These are phyloP conservation scores for Adansonia grandidieri DNA, from an alignment of 441 rosid species.

Conservation along the genomic window DNA sequence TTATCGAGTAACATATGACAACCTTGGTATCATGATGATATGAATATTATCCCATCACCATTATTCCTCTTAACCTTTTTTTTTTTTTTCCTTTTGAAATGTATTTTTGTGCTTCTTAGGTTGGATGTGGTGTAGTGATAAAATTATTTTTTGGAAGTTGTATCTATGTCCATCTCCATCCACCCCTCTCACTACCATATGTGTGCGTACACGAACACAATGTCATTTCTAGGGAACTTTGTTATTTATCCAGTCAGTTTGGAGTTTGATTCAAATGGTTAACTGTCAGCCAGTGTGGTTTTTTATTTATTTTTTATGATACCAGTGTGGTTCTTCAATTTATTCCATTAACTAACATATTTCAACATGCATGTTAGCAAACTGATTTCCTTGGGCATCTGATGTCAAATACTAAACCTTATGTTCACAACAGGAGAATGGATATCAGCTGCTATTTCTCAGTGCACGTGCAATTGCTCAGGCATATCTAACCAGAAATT, in stretches of 20 bases:
- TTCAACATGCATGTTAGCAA: constrained; percentile 5
- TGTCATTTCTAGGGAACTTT: background rate
- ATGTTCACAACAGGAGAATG: constrained; percentile 69
- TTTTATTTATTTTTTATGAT: background rate
- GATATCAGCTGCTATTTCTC: constrained; percentile 86
- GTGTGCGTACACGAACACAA: background rate
- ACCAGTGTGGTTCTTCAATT: background rate
- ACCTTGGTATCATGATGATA: background rate
- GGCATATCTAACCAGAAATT: constrained; percentile 87
- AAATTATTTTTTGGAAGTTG: background rate
- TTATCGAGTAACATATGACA: constrained; percentile 4
- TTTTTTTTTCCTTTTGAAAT: background rate
- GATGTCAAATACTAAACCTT: constrained; percentile 9
- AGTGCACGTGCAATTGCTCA: constrained; percentile 96
- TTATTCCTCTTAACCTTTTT: background rate
- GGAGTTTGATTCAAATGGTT: background rate
- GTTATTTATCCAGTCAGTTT: background rate
- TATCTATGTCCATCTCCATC: background rate
- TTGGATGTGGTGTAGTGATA: background rate
- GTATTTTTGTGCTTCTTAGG: background rate
- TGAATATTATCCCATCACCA: background rate
- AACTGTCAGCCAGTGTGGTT: background rate
- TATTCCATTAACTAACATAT: background rate
- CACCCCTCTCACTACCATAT: background rate
- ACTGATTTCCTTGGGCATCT: constrained; percentile 8